A percentile compares a stretch with the other conserved stretches of the same genome.
Conservation (phyloP, 1,139 yeast species). For the Kodamaea arcana region DNA sequence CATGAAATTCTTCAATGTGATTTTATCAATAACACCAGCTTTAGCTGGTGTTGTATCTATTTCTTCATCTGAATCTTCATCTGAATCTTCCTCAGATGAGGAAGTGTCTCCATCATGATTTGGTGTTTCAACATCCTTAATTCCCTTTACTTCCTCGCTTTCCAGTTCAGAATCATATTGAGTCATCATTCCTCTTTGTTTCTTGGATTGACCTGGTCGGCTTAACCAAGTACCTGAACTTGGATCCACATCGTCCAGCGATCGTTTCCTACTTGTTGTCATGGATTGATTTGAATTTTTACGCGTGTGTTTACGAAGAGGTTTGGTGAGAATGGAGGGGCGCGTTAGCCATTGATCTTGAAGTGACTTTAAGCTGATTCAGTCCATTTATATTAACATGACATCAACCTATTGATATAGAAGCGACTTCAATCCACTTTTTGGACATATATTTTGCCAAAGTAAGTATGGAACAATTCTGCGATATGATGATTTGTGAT, state of each 20-base stretch:
- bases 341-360: too few relatives aligned
- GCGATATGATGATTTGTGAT: too few relatives aligned
- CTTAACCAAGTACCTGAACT: not conserved
- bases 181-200: conserved; percentile 1
- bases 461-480: too few relatives aligned
- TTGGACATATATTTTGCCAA: too few relatives aligned
- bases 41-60: conserved; percentile 29
- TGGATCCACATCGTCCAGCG: not conserved
- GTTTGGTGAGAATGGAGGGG: too few relatives aligned
- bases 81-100: conserved; percentile 6
- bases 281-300: not conserved
- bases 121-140: too few relatives aligned
- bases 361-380: too few relatives aligned
- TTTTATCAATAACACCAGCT: conserved; percentile 55
- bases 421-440: too few relatives aligned
- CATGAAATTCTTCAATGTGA: conserved; percentile 66
- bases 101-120: not conserved
- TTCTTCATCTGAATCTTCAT: conserved; percentile 14
- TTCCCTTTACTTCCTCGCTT: too few relatives aligned
- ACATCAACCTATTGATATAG: too few relatives aligned
- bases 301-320: not conserved
- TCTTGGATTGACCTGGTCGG: not conserved
- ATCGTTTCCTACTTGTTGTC: not conserved
- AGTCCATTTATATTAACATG: too few relatives aligned
- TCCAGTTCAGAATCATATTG: conserved; percentile 1